Base-by-base conservation (phyloP, 2,329 filamentous ascomycete genomes). In the Ophioceras dolichostomum region DNA sequence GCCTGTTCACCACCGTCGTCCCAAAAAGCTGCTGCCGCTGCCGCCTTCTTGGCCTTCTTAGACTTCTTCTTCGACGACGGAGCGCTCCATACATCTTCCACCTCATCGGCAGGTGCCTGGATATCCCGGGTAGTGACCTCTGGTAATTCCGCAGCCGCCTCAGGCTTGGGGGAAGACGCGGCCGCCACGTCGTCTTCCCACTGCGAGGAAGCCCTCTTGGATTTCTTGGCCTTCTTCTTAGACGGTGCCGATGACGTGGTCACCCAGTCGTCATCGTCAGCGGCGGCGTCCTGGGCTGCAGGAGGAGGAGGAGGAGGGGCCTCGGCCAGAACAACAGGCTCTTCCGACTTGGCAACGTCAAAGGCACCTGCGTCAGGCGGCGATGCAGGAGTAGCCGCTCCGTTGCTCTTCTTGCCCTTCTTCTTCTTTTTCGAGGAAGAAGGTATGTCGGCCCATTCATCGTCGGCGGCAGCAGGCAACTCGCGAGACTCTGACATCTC, bases 31-130 rank as follows among this genome's bases (percentile, higher is more conserved):
- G n/a, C n/a, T n/a, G n/a, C n/a, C n/a, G n/a, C n/a, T n/a, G n/a
- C n/a, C n/a, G n/a, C 22, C 22, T 26, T 38, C 26, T 39, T 32
- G 16, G 13, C 34, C 19, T 36, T 37, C 31, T 39, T 37, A 24
- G 22, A 21, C 20, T 34, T 39, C 37, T 56, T 67, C 4, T 47
- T 43, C 13, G 51, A 47, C 33, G 49, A 48, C 4, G 44, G 44
- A n/a, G 49, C 44, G 4, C 41, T n/a, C 39, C 37, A 40, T 9
- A 40, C 43, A 29, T 41, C 41, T 5, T 36, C 41, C 5, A 35
- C n/a, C 18, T 13, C 17, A 9, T 34, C 34, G 16, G 18, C 18
- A 14, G n/a, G 32, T 14, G 32, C 8, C 18, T 22, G 6, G 12
- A 13, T 18, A 4, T 14, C n/a, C n/a, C n/a, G 12, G 3, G 9